A percentile compares a stretch with the other conserved stretches of the same genome.
Evolutionary conservation across 169 alveolate species (phyloP).

Genomic region (Nephromyces sp.): DNA sequence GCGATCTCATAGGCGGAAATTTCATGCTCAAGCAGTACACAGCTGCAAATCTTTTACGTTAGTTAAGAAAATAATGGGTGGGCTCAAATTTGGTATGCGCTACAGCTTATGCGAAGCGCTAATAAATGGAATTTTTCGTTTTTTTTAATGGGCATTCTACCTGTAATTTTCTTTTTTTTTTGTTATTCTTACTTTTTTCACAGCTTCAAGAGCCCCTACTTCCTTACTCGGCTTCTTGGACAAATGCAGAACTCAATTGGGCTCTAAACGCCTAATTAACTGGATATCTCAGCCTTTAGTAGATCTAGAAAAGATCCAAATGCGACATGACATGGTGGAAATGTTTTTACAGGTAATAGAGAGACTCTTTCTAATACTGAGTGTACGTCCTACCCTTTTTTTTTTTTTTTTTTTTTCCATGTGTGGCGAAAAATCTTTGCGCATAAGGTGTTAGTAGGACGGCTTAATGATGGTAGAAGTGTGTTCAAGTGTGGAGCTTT

Average conservation of each 20-base stretch:
- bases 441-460: no score
- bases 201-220: background rate
- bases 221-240: background rate
- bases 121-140: no score
- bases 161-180: background rate
- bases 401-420: background rate
- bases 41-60: no score
- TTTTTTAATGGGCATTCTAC: background rate
- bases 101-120: no score
- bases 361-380: background rate
- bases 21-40: no score
- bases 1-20: no score
- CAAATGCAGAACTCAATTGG: constrained; percentile 84
- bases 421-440: no score
- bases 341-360: constrained; percentile 48
- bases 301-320: constrained; percentile 67
- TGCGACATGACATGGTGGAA: constrained; percentile 87
- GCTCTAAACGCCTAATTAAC: constrained; percentile 75
- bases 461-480: no score
- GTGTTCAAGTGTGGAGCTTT: no score
- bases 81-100: no score
- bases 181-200: background rate
- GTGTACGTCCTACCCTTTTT: background rate
- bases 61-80: no score
- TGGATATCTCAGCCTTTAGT: constrained; percentile 93